These are phyloP conservation scores for Dipteronia sinensis DNA, from an alignment of 345 rosid species.

Conservation along the genomic window DNA sequence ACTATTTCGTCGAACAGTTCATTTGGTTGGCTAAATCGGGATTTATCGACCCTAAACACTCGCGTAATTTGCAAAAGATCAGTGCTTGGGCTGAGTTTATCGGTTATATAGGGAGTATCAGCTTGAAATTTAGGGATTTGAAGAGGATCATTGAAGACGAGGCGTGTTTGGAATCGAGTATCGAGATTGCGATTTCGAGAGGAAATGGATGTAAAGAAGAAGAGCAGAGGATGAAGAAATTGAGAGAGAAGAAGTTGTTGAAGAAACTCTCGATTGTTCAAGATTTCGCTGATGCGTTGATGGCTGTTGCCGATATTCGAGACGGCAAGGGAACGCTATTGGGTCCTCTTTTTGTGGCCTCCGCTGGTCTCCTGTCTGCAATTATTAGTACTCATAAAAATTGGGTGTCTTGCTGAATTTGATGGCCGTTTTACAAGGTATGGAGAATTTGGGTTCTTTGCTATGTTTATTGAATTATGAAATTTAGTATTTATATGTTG, in stretches of 20 bases:
- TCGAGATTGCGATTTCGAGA: slow-evolving; percentile 54
- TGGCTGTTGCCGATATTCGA: slow-evolving; percentile 74
- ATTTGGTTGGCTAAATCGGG: slow-evolving; percentile 90
- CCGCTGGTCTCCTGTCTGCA: slow-evolving; percentile 85
- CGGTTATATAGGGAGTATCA: slow-evolving; percentile 75
- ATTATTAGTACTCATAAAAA: slow-evolving; percentile 86
- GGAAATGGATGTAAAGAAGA: slow-evolving; percentile 48
- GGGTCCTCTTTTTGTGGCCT: slow-evolving; percentile 54
- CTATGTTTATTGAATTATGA: background rate
- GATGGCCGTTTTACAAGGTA: slow-evolving; percentile 15
- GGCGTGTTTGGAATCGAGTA: slow-evolving; percentile 47
- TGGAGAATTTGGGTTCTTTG: background rate
- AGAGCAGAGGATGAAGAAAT: slow-evolving; percentile 49
- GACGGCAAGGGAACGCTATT: slow-evolving; percentile 71
- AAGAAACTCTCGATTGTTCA: slow-evolving; percentile 75
- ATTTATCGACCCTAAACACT: slow-evolving; percentile 57
- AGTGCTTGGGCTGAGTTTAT: slow-evolving; percentile 86
- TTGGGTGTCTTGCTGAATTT: slow-evolving; percentile 75
- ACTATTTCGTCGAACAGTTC: slow-evolving; percentile 81
- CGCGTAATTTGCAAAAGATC: slow-evolving; percentile 50
- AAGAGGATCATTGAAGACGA: slow-evolving; percentile 54
- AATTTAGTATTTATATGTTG: background rate
- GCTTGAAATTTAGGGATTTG: slow-evolving; percentile 72
- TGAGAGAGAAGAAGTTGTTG: slow-evolving; percentile 70
- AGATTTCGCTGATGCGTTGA: slow-evolving; percentile 83